Conservation (phyloP, 1,284 basidiomycete species). For the Sporisorium graminicola region DNA sequence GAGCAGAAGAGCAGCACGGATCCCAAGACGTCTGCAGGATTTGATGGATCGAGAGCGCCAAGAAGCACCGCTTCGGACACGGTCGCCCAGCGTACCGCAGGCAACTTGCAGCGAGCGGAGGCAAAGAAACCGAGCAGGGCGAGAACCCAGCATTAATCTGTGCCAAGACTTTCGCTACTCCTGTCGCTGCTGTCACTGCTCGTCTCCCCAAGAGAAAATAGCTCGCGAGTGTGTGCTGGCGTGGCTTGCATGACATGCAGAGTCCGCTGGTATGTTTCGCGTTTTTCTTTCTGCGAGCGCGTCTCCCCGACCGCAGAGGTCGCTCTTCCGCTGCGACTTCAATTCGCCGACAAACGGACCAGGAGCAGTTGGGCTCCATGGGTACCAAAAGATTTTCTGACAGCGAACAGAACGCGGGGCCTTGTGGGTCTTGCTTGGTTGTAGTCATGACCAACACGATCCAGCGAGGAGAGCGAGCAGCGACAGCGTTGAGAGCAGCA, state of each 20-base stretch:
- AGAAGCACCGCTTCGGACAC: conserved; percentile 18
- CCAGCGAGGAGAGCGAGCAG: background rate
- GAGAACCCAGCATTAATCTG: conserved; percentile 20
- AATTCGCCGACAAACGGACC: background rate
- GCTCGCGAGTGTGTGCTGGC: background rate
- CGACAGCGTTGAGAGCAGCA: conserved; percentile 7
- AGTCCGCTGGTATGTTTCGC: background rate
- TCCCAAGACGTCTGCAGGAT: background rate
- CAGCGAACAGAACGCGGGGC: too few relatives aligned
- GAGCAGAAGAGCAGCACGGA: background rate
- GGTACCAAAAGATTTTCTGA: too few relatives aligned
- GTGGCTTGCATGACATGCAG: background rate
- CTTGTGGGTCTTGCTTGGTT: background rate
- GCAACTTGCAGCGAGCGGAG: background rate
- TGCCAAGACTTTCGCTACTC: conserved; percentile 27
- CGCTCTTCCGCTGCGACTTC: background rate
- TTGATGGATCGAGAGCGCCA: conserved; percentile 7
- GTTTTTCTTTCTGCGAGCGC: background rate
- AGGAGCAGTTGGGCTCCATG: too few relatives aligned
- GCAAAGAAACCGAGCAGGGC: conserved; percentile 2
- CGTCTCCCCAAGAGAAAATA: background rate
- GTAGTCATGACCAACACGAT: background rate
- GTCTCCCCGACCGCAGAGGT: background rate
- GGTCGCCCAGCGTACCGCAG: conserved; percentile 16
- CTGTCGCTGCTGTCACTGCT: conserved; percentile 13